Conservation (phyloP, 495 filamentous ascomycete genomes). For the Talaromyces thailandensis region DNA sequence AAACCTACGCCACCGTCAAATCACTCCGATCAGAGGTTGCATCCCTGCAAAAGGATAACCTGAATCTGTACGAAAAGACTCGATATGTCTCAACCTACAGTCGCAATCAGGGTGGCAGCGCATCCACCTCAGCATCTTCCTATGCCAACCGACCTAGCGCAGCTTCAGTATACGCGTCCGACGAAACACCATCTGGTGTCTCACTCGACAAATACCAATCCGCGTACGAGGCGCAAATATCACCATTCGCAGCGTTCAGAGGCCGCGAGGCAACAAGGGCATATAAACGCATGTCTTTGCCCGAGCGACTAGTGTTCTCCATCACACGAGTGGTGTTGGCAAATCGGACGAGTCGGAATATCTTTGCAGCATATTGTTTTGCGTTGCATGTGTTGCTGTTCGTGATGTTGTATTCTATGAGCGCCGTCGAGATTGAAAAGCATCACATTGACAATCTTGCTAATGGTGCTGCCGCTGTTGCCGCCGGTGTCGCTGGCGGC, state of each 20-base stretch:
- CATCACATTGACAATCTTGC: slow-evolving; percentile 40
- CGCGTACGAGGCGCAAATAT: slow-evolving; percentile 90
- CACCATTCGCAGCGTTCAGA: slow-evolving; percentile 89
- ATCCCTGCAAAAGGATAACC: slow-evolving; percentile 89
- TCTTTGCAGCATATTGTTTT: slow-evolving; percentile 93
- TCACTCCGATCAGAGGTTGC: slow-evolving; percentile 85
- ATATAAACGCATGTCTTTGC: slow-evolving; percentile 89
- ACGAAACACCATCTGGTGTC: slow-evolving; percentile 51
- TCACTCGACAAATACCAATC: slow-evolving; percentile 81
- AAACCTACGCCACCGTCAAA: slow-evolving; percentile 70
- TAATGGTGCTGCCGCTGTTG: slow-evolving; percentile 27
- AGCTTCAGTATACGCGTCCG: slow-evolving; percentile 54
- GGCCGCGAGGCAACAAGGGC: slow-evolving; percentile 85
- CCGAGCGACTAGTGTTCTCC: slow-evolving; percentile 83
- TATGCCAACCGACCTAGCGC: slow-evolving; percentile 68
- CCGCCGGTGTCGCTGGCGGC: slow-evolving; percentile 17
- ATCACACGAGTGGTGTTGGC: slow-evolving; percentile 86
- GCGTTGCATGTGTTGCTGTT: slow-evolving; percentile 83
- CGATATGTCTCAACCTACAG: slow-evolving; percentile 91
- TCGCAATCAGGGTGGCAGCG: slow-evolving; percentile 45
- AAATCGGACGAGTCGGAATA: slow-evolving; percentile 78
- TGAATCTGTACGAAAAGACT: slow-evolving; percentile 96
- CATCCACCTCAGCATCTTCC: slow-evolving; percentile 61
- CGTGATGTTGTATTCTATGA: slow-evolving; percentile 75
- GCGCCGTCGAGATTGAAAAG: slow-evolving; percentile 50